Base-by-base conservation (phyloP, 768 basidiomycete genomes). In the Trametes meyenii region DNA sequence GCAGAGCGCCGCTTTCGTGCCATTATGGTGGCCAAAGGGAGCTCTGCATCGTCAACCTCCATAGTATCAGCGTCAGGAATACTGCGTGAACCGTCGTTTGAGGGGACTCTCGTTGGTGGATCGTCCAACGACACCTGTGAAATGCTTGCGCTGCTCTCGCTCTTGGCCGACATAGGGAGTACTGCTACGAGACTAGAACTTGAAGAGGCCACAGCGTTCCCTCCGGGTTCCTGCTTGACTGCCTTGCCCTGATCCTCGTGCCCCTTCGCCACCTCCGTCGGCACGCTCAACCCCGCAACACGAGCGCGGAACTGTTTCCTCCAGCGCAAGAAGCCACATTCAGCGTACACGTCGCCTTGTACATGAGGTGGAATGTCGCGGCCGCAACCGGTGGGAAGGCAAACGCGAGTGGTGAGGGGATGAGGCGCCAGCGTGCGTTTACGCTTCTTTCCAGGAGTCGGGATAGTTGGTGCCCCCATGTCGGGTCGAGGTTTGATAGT, bases 241-340 rank as follows among this genome's bases (percentile, higher is more conserved):
- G 48, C 26, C 16, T 38, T 13, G n/a, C 6, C 35, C 10, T 29
- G n/a, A 10, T 14, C 23, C 51, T 16, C 39, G 8, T 3, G 29
- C 23, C 40, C 45, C 26, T 17, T n/a, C 33, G 35, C 26, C 19
- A 14, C 36, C 36, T 52, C 23, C 19, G 51, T 17, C 5, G 51
- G 33, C 16, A 57, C 45, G 36, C 51, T 45, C 3, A 63, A 23
- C 1, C 39, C 46, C 5, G 57, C 45, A 46, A 63, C 53, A n/a
- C 52, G 55, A n/a, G 56, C 50, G 17, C 62, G 56, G 62, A 63
- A 58, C 56, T 58, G 62, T 33, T 43, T 54, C 46, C 45, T 38
- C 62, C 62, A 63, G 5, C 40, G 56, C 8, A 52, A 35, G 52
- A 63, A 63, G 11, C 56, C 57, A 45, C 62, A 63, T 5, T 63